phyloP scores from a whole-genome alignment of 306 rosid genomes.

The Medicago lupulina region DNA sequence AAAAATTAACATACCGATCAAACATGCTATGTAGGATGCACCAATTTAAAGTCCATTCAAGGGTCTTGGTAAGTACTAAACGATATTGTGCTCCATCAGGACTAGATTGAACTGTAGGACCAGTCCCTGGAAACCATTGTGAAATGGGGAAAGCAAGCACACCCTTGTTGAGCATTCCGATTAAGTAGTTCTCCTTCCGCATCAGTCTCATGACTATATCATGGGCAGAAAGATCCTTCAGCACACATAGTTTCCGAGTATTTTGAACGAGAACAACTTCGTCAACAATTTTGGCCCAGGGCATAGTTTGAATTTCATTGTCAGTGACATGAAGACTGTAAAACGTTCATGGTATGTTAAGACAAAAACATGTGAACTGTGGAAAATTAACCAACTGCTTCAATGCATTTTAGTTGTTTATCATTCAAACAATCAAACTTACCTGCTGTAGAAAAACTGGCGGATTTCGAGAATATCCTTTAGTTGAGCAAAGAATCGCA shows the following conservation, averaged over 20 bases:
- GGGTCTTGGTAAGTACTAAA: conserved; percentile 80
- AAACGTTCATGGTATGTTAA: conserved; percentile 38
- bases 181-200: conserved; percentile 97
- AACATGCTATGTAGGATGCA: conserved; percentile 97
- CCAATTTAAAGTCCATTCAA: conserved; percentile 98
- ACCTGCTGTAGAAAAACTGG: conserved; percentile 83
- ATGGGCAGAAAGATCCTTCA: conserved; percentile 89
- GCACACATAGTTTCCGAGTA: conserved; percentile 76
- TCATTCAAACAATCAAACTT: conserved; percentile 26
- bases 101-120: conserved; percentile 68
- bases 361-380: not conserved
- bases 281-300: conserved; percentile 91
- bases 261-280: conserved; percentile 81
- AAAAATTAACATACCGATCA: conserved; percentile 72
- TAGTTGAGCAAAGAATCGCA: conserved; percentile 87
- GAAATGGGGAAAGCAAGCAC: conserved; percentile 93
- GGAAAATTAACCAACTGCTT: conserved; percentile 17
- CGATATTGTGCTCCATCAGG: conserved; percentile 58
- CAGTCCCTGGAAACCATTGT: conserved; percentile 87
- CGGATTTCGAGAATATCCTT: conserved; percentile 75
- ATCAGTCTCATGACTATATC: conserved; percentile 91
- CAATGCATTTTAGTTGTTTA: conserved; percentile 14
- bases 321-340: conserved; percentile 88
- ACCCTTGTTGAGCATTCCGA: conserved; percentile 95
- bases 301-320: conserved; percentile 88